Conservation (phyloP, 2,329 filamentous ascomycete genomes). For the Paecilomyces niveus region DNA sequence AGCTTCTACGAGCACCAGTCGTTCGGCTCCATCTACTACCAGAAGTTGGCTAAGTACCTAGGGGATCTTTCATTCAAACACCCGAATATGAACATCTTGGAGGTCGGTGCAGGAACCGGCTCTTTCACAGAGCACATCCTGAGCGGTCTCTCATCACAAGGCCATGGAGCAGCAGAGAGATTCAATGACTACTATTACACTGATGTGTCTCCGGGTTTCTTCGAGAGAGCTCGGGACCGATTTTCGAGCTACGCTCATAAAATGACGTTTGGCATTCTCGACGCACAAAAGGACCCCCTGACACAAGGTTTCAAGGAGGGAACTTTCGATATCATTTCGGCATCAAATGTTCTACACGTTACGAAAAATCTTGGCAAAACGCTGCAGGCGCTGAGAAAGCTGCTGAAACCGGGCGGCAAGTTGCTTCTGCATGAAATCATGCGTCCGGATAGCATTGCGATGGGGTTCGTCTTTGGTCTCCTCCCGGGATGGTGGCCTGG, state of each 20-base stretch:
- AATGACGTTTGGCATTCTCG: slow-evolving; percentile 22
- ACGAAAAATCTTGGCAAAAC: slow-evolving; percentile 18
- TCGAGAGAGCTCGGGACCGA: slow-evolving; percentile 24
- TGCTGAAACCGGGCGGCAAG: slow-evolving; percentile 44
- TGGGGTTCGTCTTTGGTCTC: slow-evolving; percentile 13
- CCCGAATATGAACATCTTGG: slow-evolving; percentile 2
- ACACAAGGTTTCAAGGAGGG: slow-evolving; percentile 26
- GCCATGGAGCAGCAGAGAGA: neutral
- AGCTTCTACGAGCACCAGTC: too few relatives aligned
- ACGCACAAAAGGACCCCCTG: slow-evolving; percentile 23
- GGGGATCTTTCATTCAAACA: slow-evolving; percentile 1
- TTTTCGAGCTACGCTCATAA: slow-evolving; percentile 16
- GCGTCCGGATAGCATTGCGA: slow-evolving; percentile 4
- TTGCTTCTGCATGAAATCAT: slow-evolving; percentile 36
- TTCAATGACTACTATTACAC: slow-evolving; percentile 39
- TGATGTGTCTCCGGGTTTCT: slow-evolving; percentile 39
- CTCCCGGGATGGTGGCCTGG: slow-evolving; percentile 28
- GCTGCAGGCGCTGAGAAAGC: slow-evolving; percentile 18
- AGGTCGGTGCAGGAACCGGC: slow-evolving; percentile 3
- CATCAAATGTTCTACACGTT: slow-evolving; percentile 35
- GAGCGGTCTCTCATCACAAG: too few relatives aligned
- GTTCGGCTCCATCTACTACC: neutral
- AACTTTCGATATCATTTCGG: slow-evolving; percentile 31
- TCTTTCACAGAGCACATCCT: neutral
- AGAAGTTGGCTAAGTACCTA: neutral